Conservation (phyloP, 805 yeast species). For the Saccharomycopsis sp. region DNA sequence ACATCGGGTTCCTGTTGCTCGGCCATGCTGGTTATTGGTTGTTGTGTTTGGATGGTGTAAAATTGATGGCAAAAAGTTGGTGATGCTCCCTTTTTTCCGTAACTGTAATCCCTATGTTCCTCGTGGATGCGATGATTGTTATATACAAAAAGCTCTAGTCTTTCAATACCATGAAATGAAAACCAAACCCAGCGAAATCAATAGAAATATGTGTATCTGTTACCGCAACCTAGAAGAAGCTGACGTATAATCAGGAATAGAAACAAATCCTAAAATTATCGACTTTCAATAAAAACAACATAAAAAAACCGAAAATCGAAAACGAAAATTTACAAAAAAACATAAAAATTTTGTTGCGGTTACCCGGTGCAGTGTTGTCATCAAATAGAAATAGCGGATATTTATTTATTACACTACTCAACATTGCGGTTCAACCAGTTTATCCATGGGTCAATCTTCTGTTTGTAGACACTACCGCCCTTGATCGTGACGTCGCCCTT, state of each 20-base stretch:
- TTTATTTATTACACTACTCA: too few species aligned
- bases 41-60: neutral
- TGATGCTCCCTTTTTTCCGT: neutral
- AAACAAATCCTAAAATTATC: neutral
- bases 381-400: neutral
- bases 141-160: neutral
- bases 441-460: conserved; percentile 53
- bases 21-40: conserved; percentile 27
- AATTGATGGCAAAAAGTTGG: neutral
- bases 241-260: neutral
- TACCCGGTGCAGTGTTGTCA: neutral
- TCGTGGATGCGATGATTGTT: neutral
- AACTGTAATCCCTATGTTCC: neutral
- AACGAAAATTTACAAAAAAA: neutral
- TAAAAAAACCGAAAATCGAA: too few species aligned
- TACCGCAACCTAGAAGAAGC: neutral
- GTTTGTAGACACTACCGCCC: conserved; percentile 65
- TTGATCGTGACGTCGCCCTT: conserved; percentile 69
- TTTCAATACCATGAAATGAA: neutral
- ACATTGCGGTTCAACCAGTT: conserved; percentile 55
- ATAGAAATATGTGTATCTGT: neutral
- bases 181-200: neutral
- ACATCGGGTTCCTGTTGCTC: conserved; percentile 78
- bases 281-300: neutral
- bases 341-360: neutral